Evolutionary conservation across 1,139 yeast genomes (phyloP), one percentile per base, ranked within the genome.

Genomic region (Kodamaea arcana): DNA sequence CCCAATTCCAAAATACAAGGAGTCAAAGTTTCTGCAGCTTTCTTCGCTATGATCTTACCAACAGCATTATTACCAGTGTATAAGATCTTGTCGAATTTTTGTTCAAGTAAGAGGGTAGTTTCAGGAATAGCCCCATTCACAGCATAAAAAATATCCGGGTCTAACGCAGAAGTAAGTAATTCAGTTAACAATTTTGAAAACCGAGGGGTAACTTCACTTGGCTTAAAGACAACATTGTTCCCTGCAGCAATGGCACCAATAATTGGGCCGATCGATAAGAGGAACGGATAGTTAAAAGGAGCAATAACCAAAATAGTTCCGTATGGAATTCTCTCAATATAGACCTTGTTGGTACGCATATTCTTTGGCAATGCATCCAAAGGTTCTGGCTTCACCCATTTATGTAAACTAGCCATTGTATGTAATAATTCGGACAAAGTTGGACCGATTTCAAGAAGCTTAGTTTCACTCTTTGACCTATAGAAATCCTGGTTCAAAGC

Each of bases 241-340:
- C 97, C 97, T 14, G 84, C 88, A 2, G 95, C 88, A 47, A 92
- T 65, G 1, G 96, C 96, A 21, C 87, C 87, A 25, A 80, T 70
- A 13, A 90, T 52, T 0, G 97, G 88, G 13, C 76, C 67, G 18
- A 88, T 45, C 0, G 86, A 54, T 43, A 90, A 64, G 29, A 75
- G 45, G 34, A 85, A 58, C 1, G 98, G 98, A 56, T 83, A 92
- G 61, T 90, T 90, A 74, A 85, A 90, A 0, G 97, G 96, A 1
- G 88, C 65, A 36, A 88, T 78, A 36, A 90, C 67, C 44, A 88
- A 69, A 2, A 84, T 84, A 4, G 78, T 75, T 2, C 97, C 97
- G 43, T 78, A 59, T 2, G 97, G 92, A 32, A 78, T 77, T 44
- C 73, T 72, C 48, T 82, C 83, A 32, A 84, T 61, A 33, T 64